phyloP scores from a whole-genome alignment of 305 asterid genomes.

The Andrographis paniculata region DNA sequence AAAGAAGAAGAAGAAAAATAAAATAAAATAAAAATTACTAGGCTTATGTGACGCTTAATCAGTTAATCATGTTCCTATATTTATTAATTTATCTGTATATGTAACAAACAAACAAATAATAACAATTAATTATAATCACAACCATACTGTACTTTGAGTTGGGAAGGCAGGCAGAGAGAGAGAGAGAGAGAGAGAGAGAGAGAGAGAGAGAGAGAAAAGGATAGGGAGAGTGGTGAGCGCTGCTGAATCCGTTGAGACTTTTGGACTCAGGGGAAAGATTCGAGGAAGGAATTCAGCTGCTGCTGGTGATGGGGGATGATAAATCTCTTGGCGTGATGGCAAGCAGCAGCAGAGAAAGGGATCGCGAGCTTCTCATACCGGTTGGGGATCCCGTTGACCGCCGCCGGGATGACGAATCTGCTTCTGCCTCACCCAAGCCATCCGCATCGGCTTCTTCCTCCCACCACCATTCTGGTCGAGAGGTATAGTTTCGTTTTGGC shows the following conservation, averaged over 20 bases:
- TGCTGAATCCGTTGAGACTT: conserved; percentile 18
- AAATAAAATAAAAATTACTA: too few relatives aligned
- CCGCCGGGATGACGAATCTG: conserved; percentile 30
- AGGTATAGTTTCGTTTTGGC: conserved; percentile 27
- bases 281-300: conserved; percentile 5
- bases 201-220: too few relatives aligned
- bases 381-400: conserved; percentile 54
- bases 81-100: too few relatives aligned
- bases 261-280: conserved; percentile 6
- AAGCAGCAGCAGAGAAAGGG: conserved; percentile 49
- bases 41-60: too few relatives aligned
- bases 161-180: too few relatives aligned
- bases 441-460: conserved; percentile 54
- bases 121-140: too few relatives aligned
- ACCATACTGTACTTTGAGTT: too few relatives aligned
- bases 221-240: too few relatives aligned
- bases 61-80: too few relatives aligned
- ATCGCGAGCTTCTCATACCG: conserved; percentile 85
- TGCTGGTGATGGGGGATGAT: conserved; percentile 52
- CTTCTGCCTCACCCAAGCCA: conserved; percentile 34
- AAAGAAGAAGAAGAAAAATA: too few relatives aligned
- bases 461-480: conserved; percentile 63
- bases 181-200: too few relatives aligned
- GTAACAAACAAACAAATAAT: too few relatives aligned
- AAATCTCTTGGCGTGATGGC: conserved; percentile 49